These are phyloP conservation scores for Phytophthora litchii DNA, from an alignment of 352 stramenopile species.

Conservation along the genomic window DNA sequence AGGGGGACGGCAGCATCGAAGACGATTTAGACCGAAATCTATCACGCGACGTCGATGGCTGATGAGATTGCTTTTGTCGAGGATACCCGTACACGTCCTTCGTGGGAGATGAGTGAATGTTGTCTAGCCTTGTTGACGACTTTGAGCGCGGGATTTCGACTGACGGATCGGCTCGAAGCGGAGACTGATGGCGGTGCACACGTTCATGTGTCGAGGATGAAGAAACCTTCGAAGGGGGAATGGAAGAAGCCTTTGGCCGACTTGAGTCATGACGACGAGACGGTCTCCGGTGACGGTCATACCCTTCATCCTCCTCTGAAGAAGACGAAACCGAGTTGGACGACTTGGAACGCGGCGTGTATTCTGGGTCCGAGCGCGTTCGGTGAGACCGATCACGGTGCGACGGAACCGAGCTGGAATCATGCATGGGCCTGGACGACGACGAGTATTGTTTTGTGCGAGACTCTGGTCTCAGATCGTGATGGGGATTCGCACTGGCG, in stretches of 20 bases:
- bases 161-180: constrained; percentile 1
- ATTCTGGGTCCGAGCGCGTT: constrained; percentile 9
- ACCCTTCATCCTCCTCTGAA: constrained; percentile 18
- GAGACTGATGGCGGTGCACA: constrained; percentile 12
- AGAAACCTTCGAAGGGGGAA: constrained; percentile 12
- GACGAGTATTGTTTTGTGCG: constrained; percentile 9
- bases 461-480: background rate
- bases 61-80: background rate
- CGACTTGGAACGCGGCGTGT: constrained; percentile 14
- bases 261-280: constrained; percentile 10
- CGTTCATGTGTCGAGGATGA: constrained; percentile 7
- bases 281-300: constrained; percentile 10
- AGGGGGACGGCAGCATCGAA: constrained; percentile 10
- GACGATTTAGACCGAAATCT: constrained; percentile 13
- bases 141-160: constrained; percentile 17
- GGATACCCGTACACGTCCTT: constrained; percentile 10
- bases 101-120: constrained; percentile 1
- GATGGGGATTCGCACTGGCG: background rate
- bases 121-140: constrained; percentile 10
- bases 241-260: constrained; percentile 24
- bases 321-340: constrained; percentile 11
- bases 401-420: background rate
- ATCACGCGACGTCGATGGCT: constrained; percentile 2
- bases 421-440: background rate
- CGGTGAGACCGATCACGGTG: background rate